Percentiles rank a stretch among this genome's conserved stretches.
Evolutionary conservation across 805 yeast genomes (phyloP).

Genomic region (Yarrowia yakushimensis): DNA sequence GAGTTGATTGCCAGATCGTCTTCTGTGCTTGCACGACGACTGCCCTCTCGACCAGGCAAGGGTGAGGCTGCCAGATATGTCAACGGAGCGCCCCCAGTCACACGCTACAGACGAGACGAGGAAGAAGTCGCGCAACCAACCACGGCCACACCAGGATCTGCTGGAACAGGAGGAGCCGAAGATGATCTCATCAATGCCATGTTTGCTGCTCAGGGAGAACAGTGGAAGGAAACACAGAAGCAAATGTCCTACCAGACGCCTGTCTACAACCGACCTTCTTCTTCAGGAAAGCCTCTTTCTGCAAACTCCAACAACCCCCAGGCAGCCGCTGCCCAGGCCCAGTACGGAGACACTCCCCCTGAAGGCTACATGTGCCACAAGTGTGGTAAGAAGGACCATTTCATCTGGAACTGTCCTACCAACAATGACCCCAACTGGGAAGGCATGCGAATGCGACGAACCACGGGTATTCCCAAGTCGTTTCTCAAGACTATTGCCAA

Average conservation of each 20-base stretch:
- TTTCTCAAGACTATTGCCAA: conserved; percentile 82
- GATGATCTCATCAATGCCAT: conserved; percentile 84
- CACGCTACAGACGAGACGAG: conserved; percentile 40
- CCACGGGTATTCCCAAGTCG: conserved; percentile 96
- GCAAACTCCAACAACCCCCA: conserved; percentile 38
- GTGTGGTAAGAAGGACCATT: conserved; percentile 94
- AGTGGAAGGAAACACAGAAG: conserved; percentile 93
- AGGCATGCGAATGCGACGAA: conserved; percentile 82
- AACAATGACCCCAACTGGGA: conserved; percentile 91
- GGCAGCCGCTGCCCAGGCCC: conserved; percentile 53
- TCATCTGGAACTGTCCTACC: conserved; percentile 95
- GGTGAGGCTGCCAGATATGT: conserved; percentile 60
- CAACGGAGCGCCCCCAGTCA: conserved; percentile 46
- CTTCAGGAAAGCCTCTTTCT: conserved; percentile 27
- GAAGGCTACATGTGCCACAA: conserved; percentile 95
- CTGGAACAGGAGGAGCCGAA: conserved; percentile 45
- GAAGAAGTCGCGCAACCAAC: conserved; percentile 29
- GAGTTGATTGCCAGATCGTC: conserved; percentile 88
- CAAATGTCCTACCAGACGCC: conserved; percentile 83
- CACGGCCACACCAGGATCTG: conserved; percentile 29
- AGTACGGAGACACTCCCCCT: conserved; percentile 53
- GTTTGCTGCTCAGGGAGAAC: conserved; percentile 91
- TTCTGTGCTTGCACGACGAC: conserved; percentile 73
- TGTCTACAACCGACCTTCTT: conserved; percentile 45
- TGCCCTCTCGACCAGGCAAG: conserved; percentile 54